Base-by-base conservation (phyloP, 1,139 yeast genomes). In the Suhomyces choctaworum region DNA sequence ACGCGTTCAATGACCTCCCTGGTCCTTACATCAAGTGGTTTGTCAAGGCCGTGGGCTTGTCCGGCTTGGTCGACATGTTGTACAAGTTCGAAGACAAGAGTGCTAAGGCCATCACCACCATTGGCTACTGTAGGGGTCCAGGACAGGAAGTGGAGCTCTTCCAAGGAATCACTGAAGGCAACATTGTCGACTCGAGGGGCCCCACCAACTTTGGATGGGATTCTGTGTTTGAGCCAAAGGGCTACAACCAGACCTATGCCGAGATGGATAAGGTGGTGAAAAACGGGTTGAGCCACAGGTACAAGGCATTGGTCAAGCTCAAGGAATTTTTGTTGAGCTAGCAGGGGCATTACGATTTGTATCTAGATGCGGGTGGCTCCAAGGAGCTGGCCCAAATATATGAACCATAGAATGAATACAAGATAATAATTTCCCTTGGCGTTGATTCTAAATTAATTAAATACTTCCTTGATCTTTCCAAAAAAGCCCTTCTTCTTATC, bases 1-100 rank as follows among this genome's bases (percentile, higher is more conserved):
- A 73, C 38, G 96, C 95, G 2, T 73, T 84, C 56, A 80, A 85
- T 34, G 69, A 73, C 44, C 73, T 94, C 37, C 99, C 99, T 1
- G 99, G 99, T 7, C 97, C 98, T 1, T 71, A 76, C 49, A 76
- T 80, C 59, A 90, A 90, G 61, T 90, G 97, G 97, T 90, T 90
- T 62, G 75, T 86, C 31, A 65, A 80, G 41, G 64, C 78, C 11
- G 59, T 89, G 45, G 96, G 96, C 1, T 70, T 84, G 34, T 75
- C 73, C 14, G 92, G 90, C 3, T 65, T 89, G 40, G 86, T 82
- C 36, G 79, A 84, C 49, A 73, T 92, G 82, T 69, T 94, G 29
- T 76, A 65, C 45, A 86, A 85, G 33, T 92, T 85, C 55, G 89
- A 82, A 36, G 87, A 88, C 59, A 89, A 89, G 56, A 64, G 80